Percentiles rank a stretch among this genome's conserved stretches.
Conservation (phyloP, 2,329 filamentous ascomycete genomes). For the Boeremia exigua region DNA sequence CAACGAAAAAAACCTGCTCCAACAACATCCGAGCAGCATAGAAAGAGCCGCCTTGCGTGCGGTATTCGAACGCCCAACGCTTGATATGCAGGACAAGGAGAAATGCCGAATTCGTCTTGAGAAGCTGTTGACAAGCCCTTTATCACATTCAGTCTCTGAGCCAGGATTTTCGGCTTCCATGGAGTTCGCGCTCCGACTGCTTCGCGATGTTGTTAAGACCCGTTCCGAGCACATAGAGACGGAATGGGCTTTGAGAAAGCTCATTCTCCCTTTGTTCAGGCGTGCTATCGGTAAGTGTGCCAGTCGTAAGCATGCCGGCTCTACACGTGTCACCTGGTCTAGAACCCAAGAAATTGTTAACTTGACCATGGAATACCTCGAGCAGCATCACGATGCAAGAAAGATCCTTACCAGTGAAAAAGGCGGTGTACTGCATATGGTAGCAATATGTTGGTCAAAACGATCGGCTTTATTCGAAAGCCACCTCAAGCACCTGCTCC, state of each 20-base stretch:
- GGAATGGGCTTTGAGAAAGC: conserved; percentile 18
- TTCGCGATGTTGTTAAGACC: conserved; percentile 18
- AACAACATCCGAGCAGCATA: conserved; percentile 26
- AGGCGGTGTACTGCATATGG: conserved; percentile 25
- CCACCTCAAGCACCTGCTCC: conserved; percentile 14
- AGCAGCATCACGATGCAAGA: conserved; percentile 14
- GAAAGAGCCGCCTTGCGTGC: conserved; percentile 18
- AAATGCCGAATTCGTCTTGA: neutral
- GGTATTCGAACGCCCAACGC: conserved; percentile 3
- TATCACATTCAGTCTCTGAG: conserved; percentile 5
- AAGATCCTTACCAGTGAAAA: conserved; percentile 8
- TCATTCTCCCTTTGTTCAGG: conserved; percentile 31
- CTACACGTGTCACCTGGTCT: conserved; percentile 24
- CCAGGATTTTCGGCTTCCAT: conserved; percentile 35
- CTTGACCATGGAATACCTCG: conserved; percentile 25
- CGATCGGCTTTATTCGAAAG: conserved; percentile 29
- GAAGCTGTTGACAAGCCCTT: conserved; percentile 18
- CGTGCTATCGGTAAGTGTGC: conserved; percentile 17
- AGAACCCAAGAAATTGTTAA: conserved; percentile 25
- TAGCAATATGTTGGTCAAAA: conserved; percentile 33
- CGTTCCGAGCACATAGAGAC: conserved; percentile 4
- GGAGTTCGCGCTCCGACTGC: conserved; percentile 30
- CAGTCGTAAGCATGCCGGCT: neutral
- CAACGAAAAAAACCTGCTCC: conserved; percentile 14
- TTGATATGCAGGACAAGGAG: neutral